A percentile compares a stretch with the other conserved stretches of the same genome.
phyloP scores from a whole-genome alignment of 2,329 filamentous ascomycete genomes.

The Talaromyces islandicus region DNA sequence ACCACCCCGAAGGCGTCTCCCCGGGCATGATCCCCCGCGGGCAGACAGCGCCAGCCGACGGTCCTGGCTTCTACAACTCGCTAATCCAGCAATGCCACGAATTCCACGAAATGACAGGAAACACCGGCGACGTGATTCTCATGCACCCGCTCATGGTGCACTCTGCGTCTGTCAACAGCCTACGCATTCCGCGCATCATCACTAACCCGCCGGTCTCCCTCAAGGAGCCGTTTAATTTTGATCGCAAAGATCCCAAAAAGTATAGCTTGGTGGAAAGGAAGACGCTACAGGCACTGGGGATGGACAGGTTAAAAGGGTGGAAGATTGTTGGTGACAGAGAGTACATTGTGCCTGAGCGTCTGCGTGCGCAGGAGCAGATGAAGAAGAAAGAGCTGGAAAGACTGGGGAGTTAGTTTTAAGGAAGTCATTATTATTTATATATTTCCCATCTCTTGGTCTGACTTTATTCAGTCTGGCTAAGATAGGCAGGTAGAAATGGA shows the following conservation, averaged over 20 bases:
- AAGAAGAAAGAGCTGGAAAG: constrained; percentile 35
- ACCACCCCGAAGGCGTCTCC: constrained; percentile 59
- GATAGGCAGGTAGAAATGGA: not conserved
- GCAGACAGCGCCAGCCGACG: constrained; percentile 23
- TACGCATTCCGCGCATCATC: constrained; percentile 46
- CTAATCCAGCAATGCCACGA: constrained; percentile 34
- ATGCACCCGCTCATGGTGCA: constrained; percentile 53
- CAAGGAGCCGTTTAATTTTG: constrained; percentile 47
- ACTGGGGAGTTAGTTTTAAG: constrained; percentile 14
- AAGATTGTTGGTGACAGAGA: constrained; percentile 41
- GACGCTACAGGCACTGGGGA: constrained; percentile 44
- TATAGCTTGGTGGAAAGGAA: constrained; percentile 50
- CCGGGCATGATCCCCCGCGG: constrained; percentile 58
- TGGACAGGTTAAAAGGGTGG: constrained; percentile 43
- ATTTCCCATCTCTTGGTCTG: too few species aligned
- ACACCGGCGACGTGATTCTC: constrained; percentile 49
- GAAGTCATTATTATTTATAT: not conserved
- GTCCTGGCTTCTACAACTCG: constrained; percentile 30
- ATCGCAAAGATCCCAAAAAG: constrained; percentile 37
- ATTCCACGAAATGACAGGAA: constrained; percentile 49
- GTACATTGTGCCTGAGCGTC: constrained; percentile 40
- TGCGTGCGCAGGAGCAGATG: constrained; percentile 32
- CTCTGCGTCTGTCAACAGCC: constrained; percentile 45
- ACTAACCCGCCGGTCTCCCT: constrained; percentile 51
- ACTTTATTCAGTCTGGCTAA: not conserved